phyloP scores from a whole-genome alignment of 2,329 filamentous ascomycete species.

The Paecilomyces variotii region DNA sequence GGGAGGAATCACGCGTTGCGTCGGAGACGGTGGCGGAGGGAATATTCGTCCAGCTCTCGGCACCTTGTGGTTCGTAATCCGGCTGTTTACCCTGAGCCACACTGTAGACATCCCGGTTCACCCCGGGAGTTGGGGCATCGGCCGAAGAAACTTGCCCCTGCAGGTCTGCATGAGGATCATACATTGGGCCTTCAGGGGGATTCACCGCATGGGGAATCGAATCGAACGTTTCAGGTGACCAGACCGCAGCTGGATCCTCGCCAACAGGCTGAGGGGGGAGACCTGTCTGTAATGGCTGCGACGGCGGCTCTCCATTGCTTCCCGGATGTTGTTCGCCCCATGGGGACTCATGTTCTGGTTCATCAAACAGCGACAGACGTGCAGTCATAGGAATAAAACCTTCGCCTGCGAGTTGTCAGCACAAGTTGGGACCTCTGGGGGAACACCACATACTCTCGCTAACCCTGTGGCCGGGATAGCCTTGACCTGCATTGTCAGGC shows the following conservation, averaged over 20 bases:
- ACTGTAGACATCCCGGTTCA: neutral
- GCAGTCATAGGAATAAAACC: conserved; percentile 35
- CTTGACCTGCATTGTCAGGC: conserved; percentile 11
- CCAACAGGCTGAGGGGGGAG: neutral
- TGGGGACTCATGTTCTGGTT: conserved; percentile 16
- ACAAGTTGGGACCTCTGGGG: neutral
- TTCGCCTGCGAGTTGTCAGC: conserved; percentile 18
- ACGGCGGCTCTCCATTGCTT: neutral
- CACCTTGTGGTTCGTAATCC: conserved; percentile 7
- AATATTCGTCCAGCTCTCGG: conserved; percentile 12
- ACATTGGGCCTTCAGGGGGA: neutral
- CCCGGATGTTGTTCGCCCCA: conserved; percentile 14
- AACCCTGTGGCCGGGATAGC: conserved; percentile 18
- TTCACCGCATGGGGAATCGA: neutral
- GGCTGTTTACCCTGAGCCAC: conserved; percentile 2
- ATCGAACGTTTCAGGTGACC: neutral
- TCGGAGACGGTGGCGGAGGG: conserved; percentile 16
- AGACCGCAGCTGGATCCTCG: conserved; percentile 5
- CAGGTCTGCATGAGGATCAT: conserved; percentile 6
- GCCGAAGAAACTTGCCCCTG: conserved; percentile 5
- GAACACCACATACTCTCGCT: conserved; percentile 22
- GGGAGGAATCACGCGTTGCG: conserved; percentile 21
- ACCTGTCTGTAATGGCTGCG: neutral
- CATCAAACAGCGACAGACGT: conserved; percentile 28
- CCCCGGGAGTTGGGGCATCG: neutral